phyloP scores from a whole-genome alignment of 192 early-diverging fungal species.

The Endogone sp. region DNA sequence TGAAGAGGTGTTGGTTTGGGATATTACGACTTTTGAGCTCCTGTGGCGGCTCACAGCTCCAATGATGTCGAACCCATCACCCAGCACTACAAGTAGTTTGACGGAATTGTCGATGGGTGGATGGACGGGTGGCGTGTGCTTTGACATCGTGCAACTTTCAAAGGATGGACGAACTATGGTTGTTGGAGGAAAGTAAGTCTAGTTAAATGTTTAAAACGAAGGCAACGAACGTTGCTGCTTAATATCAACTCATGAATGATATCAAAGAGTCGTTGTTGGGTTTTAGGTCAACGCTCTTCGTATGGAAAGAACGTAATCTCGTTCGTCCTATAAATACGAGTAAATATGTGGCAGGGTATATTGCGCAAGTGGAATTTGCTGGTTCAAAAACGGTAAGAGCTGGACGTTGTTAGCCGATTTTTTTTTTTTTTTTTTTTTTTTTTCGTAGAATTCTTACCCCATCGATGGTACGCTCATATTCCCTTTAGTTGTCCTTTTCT shows the following conservation, averaged over 20 bases:
- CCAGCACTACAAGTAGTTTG: not conserved
- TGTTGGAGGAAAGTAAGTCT: conserved; percentile 14
- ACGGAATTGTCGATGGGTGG: not conserved
- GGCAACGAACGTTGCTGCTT: not conserved
- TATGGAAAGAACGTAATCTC: conserved; percentile 4
- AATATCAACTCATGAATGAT: not conserved
- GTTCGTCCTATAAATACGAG: not conserved
- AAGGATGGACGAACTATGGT: conserved; percentile 7
- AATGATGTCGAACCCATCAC: not conserved
- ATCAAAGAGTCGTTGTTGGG: not conserved
- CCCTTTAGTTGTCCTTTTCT: too few species aligned
- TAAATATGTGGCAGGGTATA: not conserved
- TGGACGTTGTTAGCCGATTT: not conserved
- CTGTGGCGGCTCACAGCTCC: conserved; percentile 6
- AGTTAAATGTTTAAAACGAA: not conserved
- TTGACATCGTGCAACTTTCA: not conserved
- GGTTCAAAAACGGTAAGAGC: not conserved
- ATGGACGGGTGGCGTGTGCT: not conserved
- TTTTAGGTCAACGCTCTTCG: not conserved
- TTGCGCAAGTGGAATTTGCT: not conserved
- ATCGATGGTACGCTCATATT: too few species aligned
- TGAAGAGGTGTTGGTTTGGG: conserved; percentile 12
- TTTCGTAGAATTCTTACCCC: too few species aligned
- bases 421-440: not conserved
- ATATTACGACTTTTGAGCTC: conserved; percentile 4